A percentile compares a stretch with the other conserved stretches of the same genome.
phyloP scores from a whole-genome alignment of 2,329 filamentous ascomycete genomes.

The Macroventuria anomochaeta region DNA sequence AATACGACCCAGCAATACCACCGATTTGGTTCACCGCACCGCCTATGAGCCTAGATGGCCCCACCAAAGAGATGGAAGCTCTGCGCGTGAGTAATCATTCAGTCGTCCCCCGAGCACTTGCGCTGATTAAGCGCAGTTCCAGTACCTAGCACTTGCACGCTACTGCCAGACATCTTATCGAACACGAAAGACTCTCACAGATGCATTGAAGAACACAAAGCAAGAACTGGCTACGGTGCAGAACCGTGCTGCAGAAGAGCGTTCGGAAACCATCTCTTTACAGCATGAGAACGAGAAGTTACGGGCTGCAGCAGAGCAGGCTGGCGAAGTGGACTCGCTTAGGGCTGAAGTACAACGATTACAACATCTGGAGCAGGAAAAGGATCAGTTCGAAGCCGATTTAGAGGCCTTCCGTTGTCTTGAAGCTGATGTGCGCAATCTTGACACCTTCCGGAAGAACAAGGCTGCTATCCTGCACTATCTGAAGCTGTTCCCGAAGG shows the following conservation, averaged over 20 bases:
- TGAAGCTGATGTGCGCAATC: constrained; percentile 26
- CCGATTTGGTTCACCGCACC: constrained; percentile 52
- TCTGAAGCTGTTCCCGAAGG: constrained; percentile 34
- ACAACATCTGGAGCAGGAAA: constrained; percentile 26
- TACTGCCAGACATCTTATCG: constrained; percentile 35
- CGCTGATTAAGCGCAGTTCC: constrained; percentile 51
- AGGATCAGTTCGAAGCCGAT: constrained; percentile 20
- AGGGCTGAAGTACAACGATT: constrained; percentile 25
- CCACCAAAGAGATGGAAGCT: constrained; percentile 50
- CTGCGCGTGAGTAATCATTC: constrained; percentile 44
- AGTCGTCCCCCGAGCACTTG: background rate
- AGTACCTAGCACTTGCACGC: constrained; percentile 49
- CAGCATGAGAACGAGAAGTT: constrained; percentile 32
- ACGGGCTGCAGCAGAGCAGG: constrained; percentile 12
- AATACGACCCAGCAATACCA: constrained; percentile 55
- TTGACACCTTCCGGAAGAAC: constrained; percentile 29
- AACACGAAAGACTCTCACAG: constrained; percentile 26
- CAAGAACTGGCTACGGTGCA: constrained; percentile 35
- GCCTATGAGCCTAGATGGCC: constrained; percentile 51
- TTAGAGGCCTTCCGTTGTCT: constrained; percentile 16
- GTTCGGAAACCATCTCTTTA: constrained; percentile 37
- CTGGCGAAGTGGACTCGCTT: constrained; percentile 14
- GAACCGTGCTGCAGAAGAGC: constrained; percentile 46
- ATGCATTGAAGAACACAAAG: constrained; percentile 25
- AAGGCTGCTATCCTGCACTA: constrained; percentile 38